Conservation (phyloP, 2,329 filamentous ascomycete genomes). For the Paraphaeosphaeria minitans region DNA sequence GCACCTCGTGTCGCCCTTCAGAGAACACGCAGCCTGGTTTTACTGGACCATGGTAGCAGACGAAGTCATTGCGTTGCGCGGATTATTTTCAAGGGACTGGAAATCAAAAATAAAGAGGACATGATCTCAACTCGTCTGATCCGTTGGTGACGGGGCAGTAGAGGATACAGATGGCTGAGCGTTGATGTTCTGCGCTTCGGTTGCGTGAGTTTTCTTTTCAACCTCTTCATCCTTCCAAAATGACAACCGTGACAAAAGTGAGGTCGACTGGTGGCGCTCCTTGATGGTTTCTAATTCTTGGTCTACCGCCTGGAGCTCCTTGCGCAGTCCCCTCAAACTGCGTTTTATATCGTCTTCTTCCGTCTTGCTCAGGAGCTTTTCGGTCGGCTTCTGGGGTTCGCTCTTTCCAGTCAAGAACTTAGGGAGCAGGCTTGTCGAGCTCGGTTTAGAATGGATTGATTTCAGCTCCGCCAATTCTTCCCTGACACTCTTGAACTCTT, state of each 20-base stretch:
- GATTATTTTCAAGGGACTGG: background rate
- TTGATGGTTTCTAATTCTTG: conserved; percentile 6
- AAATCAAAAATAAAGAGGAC: background rate
- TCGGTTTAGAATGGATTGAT: conserved; percentile 37
- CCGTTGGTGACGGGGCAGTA: background rate
- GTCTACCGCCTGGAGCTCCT: conserved; percentile 1
- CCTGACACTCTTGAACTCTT: conserved; percentile 47
- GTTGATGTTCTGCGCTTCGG: background rate
- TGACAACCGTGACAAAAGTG: background rate
- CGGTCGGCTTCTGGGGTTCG: conserved; percentile 28
- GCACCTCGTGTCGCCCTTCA: background rate
- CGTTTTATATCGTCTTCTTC: conserved; percentile 9
- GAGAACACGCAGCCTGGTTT: background rate
- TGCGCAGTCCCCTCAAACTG: conserved; percentile 1
- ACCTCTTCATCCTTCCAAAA: conserved; percentile 3
- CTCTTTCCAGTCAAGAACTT: conserved; percentile 36
- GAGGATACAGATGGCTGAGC: background rate
- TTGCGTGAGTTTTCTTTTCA: background rate
- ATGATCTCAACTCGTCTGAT: background rate
- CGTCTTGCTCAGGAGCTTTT: conserved; percentile 19
- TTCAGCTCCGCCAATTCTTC: conserved; percentile 50
- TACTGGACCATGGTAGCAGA: background rate
- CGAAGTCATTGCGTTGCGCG: background rate
- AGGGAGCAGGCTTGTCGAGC: conserved; percentile 29
- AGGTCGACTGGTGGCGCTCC: conserved; percentile 2